These are phyloP conservation scores for Colletotrichum sansevieriae DNA, from an alignment of 2,329 filamentous ascomycete species.

Conservation along the genomic window DNA sequence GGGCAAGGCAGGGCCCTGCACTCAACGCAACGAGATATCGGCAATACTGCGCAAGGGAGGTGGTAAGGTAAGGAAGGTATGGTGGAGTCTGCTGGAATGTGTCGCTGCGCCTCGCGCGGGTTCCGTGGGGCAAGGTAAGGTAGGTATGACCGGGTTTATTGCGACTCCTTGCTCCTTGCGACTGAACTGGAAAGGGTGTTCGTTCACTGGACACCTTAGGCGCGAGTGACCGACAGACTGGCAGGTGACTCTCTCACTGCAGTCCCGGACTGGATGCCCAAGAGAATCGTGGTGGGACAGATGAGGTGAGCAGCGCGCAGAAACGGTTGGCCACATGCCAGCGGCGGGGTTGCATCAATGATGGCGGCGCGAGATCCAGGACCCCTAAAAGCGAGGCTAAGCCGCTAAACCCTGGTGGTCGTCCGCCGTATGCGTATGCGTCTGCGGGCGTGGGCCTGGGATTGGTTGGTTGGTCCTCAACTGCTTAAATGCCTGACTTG, in stretches of 20 bases:
- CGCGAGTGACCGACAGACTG: not conserved
- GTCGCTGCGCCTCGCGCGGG: conserved; percentile 35
- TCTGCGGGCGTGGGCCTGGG: not conserved
- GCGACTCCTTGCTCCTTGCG: too few relatives aligned
- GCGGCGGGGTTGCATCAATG: conserved; percentile 3
- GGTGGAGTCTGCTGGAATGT: not conserved
- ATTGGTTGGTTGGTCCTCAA: not conserved
- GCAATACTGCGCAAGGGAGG: not conserved
- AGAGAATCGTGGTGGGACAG: not conserved
- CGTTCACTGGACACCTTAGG: conserved; percentile 15
- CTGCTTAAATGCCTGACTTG: not conserved
- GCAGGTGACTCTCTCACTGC: conserved; percentile 25
- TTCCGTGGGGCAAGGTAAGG: conserved; percentile 15
- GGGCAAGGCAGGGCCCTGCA: not conserved
- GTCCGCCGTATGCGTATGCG: not conserved
- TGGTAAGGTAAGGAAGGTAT: not conserved
- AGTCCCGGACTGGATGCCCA: conserved; percentile 6
- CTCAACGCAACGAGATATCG: conserved; percentile 1
- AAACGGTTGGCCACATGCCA: conserved; percentile 16
- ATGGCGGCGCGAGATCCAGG: conserved; percentile 6
- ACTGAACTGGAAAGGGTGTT: too few relatives aligned
- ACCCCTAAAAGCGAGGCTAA: conserved; percentile 33
- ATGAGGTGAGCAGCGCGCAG: not conserved
- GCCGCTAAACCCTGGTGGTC: too few relatives aligned
- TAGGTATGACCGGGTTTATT: not conserved